These are phyloP conservation scores for Ceratocystiopsis minuta DNA, from an alignment of 2,329 filamentous ascomycete species.

Conservation along the genomic window DNA sequence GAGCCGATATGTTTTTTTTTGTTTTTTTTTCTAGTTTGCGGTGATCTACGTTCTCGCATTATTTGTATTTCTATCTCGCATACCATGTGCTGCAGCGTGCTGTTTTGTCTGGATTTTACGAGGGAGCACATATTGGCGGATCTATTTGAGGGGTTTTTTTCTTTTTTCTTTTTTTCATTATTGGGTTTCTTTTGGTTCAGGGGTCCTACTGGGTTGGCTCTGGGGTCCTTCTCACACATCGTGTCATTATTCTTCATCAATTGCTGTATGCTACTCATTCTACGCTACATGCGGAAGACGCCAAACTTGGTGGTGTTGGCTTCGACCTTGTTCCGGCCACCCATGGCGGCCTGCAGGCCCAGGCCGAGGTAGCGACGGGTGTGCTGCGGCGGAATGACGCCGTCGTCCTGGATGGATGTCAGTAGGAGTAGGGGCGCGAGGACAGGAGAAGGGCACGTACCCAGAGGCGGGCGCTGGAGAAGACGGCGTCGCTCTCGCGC, in stretches of 20 bases:
- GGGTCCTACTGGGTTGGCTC: no score
- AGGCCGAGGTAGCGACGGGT: slow-evolving; percentile 55
- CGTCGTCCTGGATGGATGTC: slow-evolving; percentile 40
- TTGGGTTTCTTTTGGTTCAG: no score
- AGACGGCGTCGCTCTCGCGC: slow-evolving; percentile 72
- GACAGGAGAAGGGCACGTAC: slow-evolving; percentile 26
- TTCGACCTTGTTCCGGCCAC: slow-evolving; percentile 44
- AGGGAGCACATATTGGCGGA: no score
- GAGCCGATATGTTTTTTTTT: neutral
- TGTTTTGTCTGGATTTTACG: no score
- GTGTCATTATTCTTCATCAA: no score
- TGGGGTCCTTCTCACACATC: no score
- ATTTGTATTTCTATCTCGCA: no score
- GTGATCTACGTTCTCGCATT: no score
- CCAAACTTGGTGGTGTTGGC: slow-evolving; percentile 53
- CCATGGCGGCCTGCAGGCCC: slow-evolving; percentile 53
- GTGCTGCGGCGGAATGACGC: slow-evolving; percentile 61
- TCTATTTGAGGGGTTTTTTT: no score
- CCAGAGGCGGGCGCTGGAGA: slow-evolving; percentile 80
- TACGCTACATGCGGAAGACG: slow-evolving; percentile 59
- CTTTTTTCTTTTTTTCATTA: no score
- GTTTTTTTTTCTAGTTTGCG: neutral
- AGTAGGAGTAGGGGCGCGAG: slow-evolving; percentile 3
- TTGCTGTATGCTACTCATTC: neutral
- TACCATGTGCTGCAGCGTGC: no score